Conservation (phyloP, 1,139 yeast genomes). For the Saccharomycopsis hybrid region DNA sequence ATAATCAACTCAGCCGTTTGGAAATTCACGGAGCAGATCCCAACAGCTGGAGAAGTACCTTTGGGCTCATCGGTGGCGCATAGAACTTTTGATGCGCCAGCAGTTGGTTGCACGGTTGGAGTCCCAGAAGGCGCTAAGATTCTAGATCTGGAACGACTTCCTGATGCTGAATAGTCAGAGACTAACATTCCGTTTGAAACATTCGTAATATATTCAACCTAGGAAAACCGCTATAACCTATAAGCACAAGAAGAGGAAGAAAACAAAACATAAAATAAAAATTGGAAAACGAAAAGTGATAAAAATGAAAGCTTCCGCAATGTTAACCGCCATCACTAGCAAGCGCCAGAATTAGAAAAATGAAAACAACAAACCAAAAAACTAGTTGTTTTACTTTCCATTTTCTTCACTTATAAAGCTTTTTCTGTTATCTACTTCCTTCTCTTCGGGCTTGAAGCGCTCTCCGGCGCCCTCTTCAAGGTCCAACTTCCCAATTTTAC, state of each 20-base stretch:
- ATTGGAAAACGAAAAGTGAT: no score
- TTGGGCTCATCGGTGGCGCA: conserved; percentile 5
- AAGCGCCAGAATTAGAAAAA: not conserved
- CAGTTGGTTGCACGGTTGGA: no score
- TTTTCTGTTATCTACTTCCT: not conserved
- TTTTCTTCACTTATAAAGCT: not conserved
- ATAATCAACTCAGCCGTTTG: conserved; percentile 33
- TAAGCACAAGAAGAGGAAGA: no score
- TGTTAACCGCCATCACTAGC: not conserved
- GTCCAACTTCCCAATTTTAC: conserved; percentile 8
- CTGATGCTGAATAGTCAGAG: no score
- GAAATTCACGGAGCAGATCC: conserved; percentile 33
- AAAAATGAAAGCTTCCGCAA: not conserved
- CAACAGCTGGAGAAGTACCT: conserved; percentile 25
- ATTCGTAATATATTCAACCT: no score
- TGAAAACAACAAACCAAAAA: not conserved
- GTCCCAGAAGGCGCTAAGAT: no score
- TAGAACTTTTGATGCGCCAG: no score
- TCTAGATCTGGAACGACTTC: no score
- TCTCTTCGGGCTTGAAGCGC: not conserved
- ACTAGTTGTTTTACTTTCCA: not conserved
- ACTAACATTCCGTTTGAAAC: no score
- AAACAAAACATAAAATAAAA: no score
- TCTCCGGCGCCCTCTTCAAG: conserved; percentile 1
- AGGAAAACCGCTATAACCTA: no score